phyloP scores from a whole-genome alignment of 768 basidiomycete genomes.

The Tricholoma furcatifolium region DNA sequence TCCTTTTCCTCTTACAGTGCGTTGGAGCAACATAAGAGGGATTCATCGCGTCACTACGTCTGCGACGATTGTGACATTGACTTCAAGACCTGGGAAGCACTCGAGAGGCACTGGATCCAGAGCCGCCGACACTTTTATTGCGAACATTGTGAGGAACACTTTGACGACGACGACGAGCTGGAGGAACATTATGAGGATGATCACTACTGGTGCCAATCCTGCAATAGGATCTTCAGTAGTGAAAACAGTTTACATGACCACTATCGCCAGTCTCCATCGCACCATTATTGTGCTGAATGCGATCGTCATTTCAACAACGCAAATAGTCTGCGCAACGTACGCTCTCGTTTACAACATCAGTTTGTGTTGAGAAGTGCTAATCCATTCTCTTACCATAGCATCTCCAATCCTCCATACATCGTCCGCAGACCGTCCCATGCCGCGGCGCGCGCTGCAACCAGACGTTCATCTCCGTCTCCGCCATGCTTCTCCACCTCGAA shows the following conservation, averaged over 20 bases:
- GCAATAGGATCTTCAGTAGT: slow-evolving; percentile 40
- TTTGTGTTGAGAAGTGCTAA: not conserved
- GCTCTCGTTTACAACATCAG: not conserved
- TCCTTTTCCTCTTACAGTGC: slow-evolving; percentile 28
- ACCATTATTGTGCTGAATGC: slow-evolving; percentile 47
- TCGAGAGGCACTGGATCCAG: slow-evolving; percentile 52
- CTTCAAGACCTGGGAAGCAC: slow-evolving; percentile 35
- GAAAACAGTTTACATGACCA: slow-evolving; percentile 44
- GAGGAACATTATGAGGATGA: slow-evolving; percentile 35
- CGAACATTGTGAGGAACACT: slow-evolving; percentile 47
- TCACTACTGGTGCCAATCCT: slow-evolving; percentile 44
- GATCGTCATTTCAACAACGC: slow-evolving; percentile 39
- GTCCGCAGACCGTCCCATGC: slow-evolving; percentile 32
- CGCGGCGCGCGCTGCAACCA: slow-evolving; percentile 41
- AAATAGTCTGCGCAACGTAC: slow-evolving; percentile 31
- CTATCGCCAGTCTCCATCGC: slow-evolving; percentile 38
- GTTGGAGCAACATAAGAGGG: slow-evolving; percentile 31
- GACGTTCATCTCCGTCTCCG: slow-evolving; percentile 50
- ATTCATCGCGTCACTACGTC: slow-evolving; percentile 38
- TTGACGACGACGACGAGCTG: slow-evolving; percentile 30
- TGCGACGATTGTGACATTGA: slow-evolving; percentile 48
- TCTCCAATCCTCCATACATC: slow-evolving; percentile 52
- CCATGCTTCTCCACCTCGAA: slow-evolving; percentile 64
- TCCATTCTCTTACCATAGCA: slow-evolving; percentile 30
- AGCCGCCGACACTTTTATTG: slow-evolving; percentile 52